These are phyloP conservation scores for Halophytophthora polymorphica DNA, from an alignment of 352 stramenopile species.

Conservation along the genomic window DNA sequence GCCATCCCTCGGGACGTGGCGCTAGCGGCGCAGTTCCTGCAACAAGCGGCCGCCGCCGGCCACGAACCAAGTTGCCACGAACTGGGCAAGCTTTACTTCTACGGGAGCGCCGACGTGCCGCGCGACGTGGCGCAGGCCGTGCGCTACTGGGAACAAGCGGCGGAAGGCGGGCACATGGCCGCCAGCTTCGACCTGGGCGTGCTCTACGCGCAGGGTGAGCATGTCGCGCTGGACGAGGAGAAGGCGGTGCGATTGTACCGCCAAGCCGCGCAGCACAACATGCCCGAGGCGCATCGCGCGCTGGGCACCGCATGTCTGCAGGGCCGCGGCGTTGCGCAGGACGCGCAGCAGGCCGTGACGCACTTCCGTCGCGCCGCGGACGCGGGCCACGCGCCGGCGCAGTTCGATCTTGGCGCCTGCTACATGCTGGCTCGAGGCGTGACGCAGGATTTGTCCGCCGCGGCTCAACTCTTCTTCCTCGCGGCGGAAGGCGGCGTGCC, in stretches of 20 bases:
- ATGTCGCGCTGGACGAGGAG: slow-evolving; percentile 52
- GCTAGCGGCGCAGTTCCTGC: slow-evolving; percentile 53
- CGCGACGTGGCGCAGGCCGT: slow-evolving; percentile 39
- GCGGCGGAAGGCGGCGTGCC: slow-evolving; percentile 54
- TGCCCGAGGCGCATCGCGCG: slow-evolving; percentile 66
- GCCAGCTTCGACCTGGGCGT: slow-evolving; percentile 73
- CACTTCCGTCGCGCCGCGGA: slow-evolving; percentile 67
- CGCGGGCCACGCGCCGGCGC: slow-evolving; percentile 48
- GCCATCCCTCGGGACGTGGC: slow-evolving; percentile 41
- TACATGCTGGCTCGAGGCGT: slow-evolving; percentile 75
- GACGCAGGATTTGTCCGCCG: slow-evolving; percentile 42
- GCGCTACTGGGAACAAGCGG: slow-evolving; percentile 62
- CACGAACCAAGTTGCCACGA: slow-evolving; percentile 73
- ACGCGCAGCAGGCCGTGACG: slow-evolving; percentile 34
- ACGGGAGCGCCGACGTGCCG: slow-evolving; percentile 32
- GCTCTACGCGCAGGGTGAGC: slow-evolving; percentile 70
- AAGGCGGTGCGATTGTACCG: slow-evolving; percentile 63
- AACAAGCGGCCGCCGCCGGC: slow-evolving; percentile 60
- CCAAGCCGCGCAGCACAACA: slow-evolving; percentile 50
- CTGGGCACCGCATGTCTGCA: slow-evolving; percentile 57
- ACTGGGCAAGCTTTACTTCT: slow-evolving; percentile 70
- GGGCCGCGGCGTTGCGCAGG: slow-evolving; percentile 28
- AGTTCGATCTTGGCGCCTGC: slow-evolving; percentile 82
- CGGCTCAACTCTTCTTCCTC: slow-evolving; percentile 75
- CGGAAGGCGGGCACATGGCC: slow-evolving; percentile 59